Conservation (phyloP, 257 asterid species). For the Nicotiana attenuata region DNA sequence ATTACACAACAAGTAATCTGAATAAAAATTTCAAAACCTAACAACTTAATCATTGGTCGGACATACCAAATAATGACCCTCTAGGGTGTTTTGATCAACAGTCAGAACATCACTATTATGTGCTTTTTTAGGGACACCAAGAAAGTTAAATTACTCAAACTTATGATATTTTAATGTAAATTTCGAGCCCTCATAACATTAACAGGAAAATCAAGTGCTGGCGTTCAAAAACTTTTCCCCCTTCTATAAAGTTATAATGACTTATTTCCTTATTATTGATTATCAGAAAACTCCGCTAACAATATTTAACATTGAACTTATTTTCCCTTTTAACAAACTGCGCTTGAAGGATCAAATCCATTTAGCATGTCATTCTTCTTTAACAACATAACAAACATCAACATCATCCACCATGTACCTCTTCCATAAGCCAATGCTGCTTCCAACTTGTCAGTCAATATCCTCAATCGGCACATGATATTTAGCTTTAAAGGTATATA, state of each 20-base stretch:
- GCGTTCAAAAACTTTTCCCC: background rate
- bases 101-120: no score
- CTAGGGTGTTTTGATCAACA: no score
- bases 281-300: background rate
- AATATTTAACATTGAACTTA: background rate
- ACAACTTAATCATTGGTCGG: no score
- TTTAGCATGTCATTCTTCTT: slow-evolving; percentile 23
- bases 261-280: background rate
- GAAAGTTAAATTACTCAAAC: background rate
- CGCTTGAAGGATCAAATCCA: slow-evolving; percentile 37
- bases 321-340: slow-evolving; percentile 20
- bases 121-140: background rate
- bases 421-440: slow-evolving; percentile 90
- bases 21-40: no score
- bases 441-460: slow-evolving; percentile 86
- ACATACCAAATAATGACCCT: no score
- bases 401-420: slow-evolving; percentile 54
- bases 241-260: background rate
- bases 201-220: background rate
- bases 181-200: background rate
- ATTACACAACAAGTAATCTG: no score
- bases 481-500: no score
- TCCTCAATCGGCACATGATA: slow-evolving; percentile 86
- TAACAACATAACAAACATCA: slow-evolving; percentile 3
- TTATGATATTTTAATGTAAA: background rate